These are phyloP conservation scores for Bipolaris bicolor DNA, from an alignment of 2,329 filamentous ascomycete genomes.

Conservation along the genomic window DNA sequence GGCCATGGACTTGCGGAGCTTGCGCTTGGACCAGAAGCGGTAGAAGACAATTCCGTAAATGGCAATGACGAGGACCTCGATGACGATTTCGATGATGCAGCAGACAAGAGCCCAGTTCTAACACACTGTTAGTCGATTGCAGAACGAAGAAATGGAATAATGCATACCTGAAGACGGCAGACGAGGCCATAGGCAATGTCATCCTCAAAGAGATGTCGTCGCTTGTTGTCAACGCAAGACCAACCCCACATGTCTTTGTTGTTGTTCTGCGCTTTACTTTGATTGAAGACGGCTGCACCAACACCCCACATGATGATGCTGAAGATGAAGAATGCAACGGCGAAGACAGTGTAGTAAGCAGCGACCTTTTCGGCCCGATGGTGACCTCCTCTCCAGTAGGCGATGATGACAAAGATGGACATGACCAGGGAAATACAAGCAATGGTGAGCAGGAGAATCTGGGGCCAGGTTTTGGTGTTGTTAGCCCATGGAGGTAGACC, in stretches of 20 bases:
- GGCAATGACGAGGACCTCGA: constrained; percentile 87
- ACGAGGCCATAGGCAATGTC: constrained; percentile 88
- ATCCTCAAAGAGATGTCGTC: constrained; percentile 75
- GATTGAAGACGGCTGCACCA: constrained; percentile 83
- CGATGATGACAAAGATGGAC: constrained; percentile 79
- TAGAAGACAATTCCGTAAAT: constrained; percentile 97
- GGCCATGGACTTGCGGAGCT: constrained; percentile 96
- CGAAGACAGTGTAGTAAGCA: constrained; percentile 94
- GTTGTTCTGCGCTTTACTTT: constrained; percentile 71
- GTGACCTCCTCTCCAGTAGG: constrained; percentile 89
- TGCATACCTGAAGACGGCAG: constrained; percentile 79
- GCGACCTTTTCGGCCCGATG: constrained; percentile 87
- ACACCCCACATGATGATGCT: constrained; percentile 91
- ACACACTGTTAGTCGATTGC: constrained; percentile 28
- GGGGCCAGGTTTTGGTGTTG: constrained; percentile 84
- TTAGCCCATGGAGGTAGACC: constrained; percentile 83
- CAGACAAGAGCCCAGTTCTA: constrained; percentile 97
- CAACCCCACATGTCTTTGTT: constrained; percentile 97
- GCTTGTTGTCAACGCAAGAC: constrained; percentile 91
- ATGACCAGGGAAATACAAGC: constrained; percentile 80
- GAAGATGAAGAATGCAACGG: constrained; percentile 91
- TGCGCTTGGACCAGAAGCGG: constrained; percentile 95
- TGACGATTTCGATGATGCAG: constrained; percentile 93
- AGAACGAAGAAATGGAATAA: background rate
- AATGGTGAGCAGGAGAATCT: constrained; percentile 80